These are phyloP conservation scores for Syzygium aqueum DNA, from an alignment of 345 rosid genomes.

Conservation along the genomic window DNA sequence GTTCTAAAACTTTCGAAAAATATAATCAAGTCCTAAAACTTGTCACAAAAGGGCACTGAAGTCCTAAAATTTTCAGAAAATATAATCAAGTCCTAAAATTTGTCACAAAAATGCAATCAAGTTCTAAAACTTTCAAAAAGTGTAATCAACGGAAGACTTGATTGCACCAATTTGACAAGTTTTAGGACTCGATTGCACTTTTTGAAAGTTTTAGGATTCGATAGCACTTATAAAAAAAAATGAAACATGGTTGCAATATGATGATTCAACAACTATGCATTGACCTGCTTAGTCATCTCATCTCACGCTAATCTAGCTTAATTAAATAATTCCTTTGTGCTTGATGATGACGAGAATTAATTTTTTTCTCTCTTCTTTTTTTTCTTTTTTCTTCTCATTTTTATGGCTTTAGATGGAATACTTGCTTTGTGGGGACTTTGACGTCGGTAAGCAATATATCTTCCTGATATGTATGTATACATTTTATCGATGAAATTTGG, in stretches of 20 bases:
- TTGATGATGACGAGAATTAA: not conserved
- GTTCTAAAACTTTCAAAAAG: too few species aligned
- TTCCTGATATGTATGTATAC: not conserved
- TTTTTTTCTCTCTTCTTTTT: not conserved
- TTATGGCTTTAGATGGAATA: conserved; percentile 1
- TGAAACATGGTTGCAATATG: not conserved
- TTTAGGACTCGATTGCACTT: too few species aligned
- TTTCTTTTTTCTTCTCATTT: not conserved
- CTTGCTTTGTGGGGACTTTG: not conserved
- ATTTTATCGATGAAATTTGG: not conserved
- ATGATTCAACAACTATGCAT: not conserved
- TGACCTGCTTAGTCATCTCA: not conserved
- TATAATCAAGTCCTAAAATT: too few species aligned
- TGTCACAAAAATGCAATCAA: too few species aligned
- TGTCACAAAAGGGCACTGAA: too few species aligned
- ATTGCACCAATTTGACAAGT: too few species aligned
- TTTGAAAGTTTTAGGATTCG: too few species aligned
- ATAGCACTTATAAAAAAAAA: too few species aligned
- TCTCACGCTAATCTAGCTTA: not conserved
- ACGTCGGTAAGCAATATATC: not conserved
- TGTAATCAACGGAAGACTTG: too few species aligned
- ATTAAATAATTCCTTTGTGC: not conserved
- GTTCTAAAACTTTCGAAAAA: too few species aligned
- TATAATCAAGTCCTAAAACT: too few species aligned
- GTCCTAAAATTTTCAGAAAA: too few species aligned